A percentile compares a stretch with the other conserved stretches of the same genome.
Evolutionary conservation across 305 asterid genomes (phyloP).

Genomic region (Ajuga reptans): DNA sequence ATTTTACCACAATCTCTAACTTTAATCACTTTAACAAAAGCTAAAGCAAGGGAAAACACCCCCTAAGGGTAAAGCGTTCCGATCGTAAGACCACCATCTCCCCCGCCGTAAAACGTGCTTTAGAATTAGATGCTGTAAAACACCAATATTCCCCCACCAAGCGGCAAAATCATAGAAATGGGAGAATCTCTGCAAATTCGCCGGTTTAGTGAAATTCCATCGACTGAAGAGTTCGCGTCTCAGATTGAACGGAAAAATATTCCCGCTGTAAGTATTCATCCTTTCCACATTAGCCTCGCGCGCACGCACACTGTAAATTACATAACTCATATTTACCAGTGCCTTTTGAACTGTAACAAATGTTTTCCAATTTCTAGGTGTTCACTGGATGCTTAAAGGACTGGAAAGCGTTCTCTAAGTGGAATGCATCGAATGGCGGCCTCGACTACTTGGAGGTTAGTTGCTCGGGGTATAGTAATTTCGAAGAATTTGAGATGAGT

Average conservation of each 20-base stretch:
- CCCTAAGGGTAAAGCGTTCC: no score
- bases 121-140: neutral
- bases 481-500: neutral
- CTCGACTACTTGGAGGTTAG: conserved; percentile 75
- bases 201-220: conserved; percentile 41
- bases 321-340: neutral
- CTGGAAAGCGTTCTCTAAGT: conserved; percentile 72
- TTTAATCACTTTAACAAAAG: no score
- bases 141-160: neutral
- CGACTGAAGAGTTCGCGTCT: conserved; percentile 55
- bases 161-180: conserved; percentile 12
- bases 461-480: neutral
- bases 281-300: neutral
- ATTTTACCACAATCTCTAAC: no score
- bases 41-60: no score
- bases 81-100: no score
- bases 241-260: conserved; percentile 57
- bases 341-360: neutral
- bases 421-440: conserved; percentile 81
- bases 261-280: conserved; percentile 46
- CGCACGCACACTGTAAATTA: neutral
- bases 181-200: conserved; percentile 40
- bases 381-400: conserved; percentile 52
- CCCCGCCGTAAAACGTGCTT: neutral
- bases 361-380: conserved; percentile 34